Evolutionary conservation across 768 basidiomycete genomes (phyloP).

Genomic region (Lentinus brumalis): DNA sequence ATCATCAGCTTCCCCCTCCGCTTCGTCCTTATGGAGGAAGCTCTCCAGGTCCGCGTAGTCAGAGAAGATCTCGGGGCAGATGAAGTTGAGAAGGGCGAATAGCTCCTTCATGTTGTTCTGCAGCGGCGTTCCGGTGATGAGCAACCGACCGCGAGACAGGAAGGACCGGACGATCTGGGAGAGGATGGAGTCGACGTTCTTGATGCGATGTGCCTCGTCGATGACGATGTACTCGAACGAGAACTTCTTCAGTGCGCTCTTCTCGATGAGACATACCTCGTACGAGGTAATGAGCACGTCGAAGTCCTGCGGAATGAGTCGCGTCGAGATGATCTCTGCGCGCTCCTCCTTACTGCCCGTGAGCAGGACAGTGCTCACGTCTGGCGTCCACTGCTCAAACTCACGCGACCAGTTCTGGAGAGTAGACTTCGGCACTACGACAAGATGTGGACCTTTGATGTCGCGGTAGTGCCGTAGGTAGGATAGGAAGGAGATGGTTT

Average conservation of each 20-base stretch:
- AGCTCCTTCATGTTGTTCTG: slow-evolving; percentile 98
- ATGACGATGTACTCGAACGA: slow-evolving; percentile 98
- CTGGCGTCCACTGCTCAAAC: slow-evolving; percentile 88
- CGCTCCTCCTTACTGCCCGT: slow-evolving; percentile 92
- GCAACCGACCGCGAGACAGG: slow-evolving; percentile 81
- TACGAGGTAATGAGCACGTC: slow-evolving; percentile 96
- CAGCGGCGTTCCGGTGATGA: slow-evolving; percentile 96
- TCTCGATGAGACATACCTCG: slow-evolving; percentile 96
- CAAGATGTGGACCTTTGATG: slow-evolving; percentile 82
- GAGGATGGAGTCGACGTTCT: slow-evolving; percentile 96
- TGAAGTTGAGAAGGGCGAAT: slow-evolving; percentile 91
- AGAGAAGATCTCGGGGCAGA: slow-evolving; percentile 95
- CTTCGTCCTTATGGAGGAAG: slow-evolving; percentile 90
- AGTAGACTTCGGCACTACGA: slow-evolving; percentile 98
- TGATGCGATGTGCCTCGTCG: slow-evolving; percentile 99
- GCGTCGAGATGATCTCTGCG: slow-evolving; percentile 72
- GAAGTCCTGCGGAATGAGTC: slow-evolving; percentile 85
- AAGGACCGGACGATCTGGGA: slow-evolving; percentile 94
- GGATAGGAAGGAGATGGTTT: slow-evolving; percentile 95
- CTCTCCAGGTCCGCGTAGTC: slow-evolving; percentile 89
- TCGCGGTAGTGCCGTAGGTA: slow-evolving; percentile 87
- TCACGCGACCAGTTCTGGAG: slow-evolving; percentile 97
- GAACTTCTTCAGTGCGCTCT: slow-evolving; percentile 89
- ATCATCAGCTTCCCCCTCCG: slow-evolving; percentile 65
- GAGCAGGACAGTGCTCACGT: slow-evolving; percentile 78